Base-by-base conservation (phyloP, 768 basidiomycete genomes). In the Leccinum aurantiacum region DNA sequence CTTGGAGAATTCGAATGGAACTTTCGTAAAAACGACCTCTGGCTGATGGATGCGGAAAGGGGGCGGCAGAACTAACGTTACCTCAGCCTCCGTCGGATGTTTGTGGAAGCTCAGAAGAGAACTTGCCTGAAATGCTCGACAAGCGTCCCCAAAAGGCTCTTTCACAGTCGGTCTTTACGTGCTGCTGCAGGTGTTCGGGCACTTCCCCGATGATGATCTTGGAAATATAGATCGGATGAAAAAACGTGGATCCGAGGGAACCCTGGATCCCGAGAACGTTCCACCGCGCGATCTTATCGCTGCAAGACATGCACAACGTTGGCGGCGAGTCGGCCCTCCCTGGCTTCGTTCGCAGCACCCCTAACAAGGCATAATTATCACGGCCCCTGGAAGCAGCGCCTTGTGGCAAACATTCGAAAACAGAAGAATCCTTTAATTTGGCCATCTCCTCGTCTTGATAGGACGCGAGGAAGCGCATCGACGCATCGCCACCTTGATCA, bases 251-350 rank as follows among this genome's bases (percentile, higher is more conserved):
- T 3, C 83, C 83, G 52, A 97, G 76, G 2, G 91, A 88, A 3
- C 96, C 95, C 68, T 96, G 93, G 25, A 96, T 78, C 0, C 95
- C 95, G 4, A 93, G 77, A 0, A 89, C 82, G 57, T 81, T 85
- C 94, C 95, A 98, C 5, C 82, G 76, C 0, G 93, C 93, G 46
- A 98, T 88, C 74, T 98, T 98, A 71, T 98, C 95, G 64, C 90
- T 93, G 75, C 95, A 98, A 0, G 94, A 93, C 88, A 97, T 91
- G 67, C 84, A 92, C 0, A 83, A 71, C 1, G 95, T 93, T 0
- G 86, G 86, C 0, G 87, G 87, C 0, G 94, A 89, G 69, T 98
- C 95, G 0, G 92, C 90, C 55, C 95, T 85, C 3, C 94, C 96
- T 6, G 95, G 95, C 69, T 98, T 98, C 1, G 96, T 97, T 33